phyloP scores from a whole-genome alignment of 306 rosid genomes.

The Boehmeria nivea region DNA sequence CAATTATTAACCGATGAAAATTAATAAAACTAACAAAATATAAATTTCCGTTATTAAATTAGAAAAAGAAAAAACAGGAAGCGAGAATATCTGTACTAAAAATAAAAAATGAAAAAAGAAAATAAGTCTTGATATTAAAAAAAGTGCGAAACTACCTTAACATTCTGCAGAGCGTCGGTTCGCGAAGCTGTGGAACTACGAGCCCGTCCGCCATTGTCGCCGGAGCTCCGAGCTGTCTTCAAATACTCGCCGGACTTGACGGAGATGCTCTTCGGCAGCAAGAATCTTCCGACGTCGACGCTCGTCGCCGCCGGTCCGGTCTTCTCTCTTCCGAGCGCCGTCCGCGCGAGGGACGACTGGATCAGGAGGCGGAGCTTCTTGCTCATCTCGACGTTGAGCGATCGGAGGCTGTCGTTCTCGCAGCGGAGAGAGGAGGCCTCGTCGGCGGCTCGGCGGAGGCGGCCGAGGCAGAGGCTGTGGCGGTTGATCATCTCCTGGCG shows the following conservation, averaged over 20 bases:
- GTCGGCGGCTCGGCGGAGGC: slow-evolving; percentile 52
- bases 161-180: slow-evolving; percentile 36
- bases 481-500: slow-evolving; percentile 94
- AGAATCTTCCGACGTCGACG: slow-evolving; percentile 50
- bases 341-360: slow-evolving; percentile 39
- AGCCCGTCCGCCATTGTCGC: slow-evolving; percentile 37
- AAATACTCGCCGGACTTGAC: slow-evolving; percentile 76
- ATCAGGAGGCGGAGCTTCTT: slow-evolving; percentile 56
- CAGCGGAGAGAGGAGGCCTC: slow-evolving; percentile 65
- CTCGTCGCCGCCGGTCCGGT: slow-evolving; percentile 46
- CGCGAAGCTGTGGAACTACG: slow-evolving; percentile 46
- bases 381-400: slow-evolving; percentile 60
- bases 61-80: no score
- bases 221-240: slow-evolving; percentile 38
- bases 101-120: no score
- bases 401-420: slow-evolving; percentile 66
- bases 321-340: not conserved
- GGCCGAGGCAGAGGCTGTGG: slow-evolving; percentile 64
- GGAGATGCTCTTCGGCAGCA: slow-evolving; percentile 90
- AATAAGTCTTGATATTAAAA: no score
- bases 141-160: slow-evolving; percentile 43
- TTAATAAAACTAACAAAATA: no score
- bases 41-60: no score
- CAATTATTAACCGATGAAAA: no score
- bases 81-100: no score